These are phyloP conservation scores for Limonium bicolor DNA, from an alignment of 148 eudicot species.

Conservation along the genomic window DNA sequence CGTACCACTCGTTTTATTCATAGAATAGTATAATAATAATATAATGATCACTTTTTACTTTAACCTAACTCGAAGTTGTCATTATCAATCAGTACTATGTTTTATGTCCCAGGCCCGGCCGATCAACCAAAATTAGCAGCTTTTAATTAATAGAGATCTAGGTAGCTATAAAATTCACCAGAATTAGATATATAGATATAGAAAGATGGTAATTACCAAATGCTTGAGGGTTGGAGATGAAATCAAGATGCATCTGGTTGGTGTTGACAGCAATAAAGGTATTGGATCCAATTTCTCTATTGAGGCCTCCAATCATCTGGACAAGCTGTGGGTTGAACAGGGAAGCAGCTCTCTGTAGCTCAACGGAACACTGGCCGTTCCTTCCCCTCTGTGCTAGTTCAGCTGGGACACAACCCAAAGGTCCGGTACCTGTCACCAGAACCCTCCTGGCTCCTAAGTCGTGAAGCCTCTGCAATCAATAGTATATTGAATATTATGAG, in stretches of 20 bases:
- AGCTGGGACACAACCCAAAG: slow-evolving; percentile 39
- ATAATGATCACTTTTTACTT: too few relatives aligned
- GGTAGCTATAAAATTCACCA: too few relatives aligned
- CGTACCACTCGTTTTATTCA: too few relatives aligned
- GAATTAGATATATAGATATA: too few relatives aligned
- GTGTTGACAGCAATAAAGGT: slow-evolving; percentile 29
- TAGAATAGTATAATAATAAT: too few relatives aligned
- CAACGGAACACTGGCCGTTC: slow-evolving; percentile 27
- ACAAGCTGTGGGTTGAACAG: slow-evolving; percentile 34
- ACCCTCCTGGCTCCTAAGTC: slow-evolving; percentile 40
- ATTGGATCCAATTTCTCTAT: slow-evolving; percentile 19
- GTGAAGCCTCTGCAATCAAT: slow-evolving; percentile 23
- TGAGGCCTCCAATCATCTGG: slow-evolving; percentile 13
- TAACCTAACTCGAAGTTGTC: too few relatives aligned
- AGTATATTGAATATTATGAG: too few relatives aligned
- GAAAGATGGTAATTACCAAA: slow-evolving; percentile 14
- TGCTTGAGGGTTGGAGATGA: slow-evolving; percentile 22
- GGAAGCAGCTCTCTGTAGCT: slow-evolving; percentile 17
- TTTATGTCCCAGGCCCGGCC: too few relatives aligned
- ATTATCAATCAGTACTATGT: too few relatives aligned
- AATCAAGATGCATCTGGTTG: slow-evolving; percentile 21
- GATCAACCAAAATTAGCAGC: too few relatives aligned
- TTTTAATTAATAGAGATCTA: too few relatives aligned
- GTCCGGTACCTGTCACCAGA: slow-evolving; percentile 43
- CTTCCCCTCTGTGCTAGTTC: slow-evolving; percentile 29